Percentiles rank a stretch among this genome's conserved stretches.
These are phyloP conservation scores for Boechera stricta DNA, from an alignment of 345 rosid genomes.

Conservation along the genomic window DNA sequence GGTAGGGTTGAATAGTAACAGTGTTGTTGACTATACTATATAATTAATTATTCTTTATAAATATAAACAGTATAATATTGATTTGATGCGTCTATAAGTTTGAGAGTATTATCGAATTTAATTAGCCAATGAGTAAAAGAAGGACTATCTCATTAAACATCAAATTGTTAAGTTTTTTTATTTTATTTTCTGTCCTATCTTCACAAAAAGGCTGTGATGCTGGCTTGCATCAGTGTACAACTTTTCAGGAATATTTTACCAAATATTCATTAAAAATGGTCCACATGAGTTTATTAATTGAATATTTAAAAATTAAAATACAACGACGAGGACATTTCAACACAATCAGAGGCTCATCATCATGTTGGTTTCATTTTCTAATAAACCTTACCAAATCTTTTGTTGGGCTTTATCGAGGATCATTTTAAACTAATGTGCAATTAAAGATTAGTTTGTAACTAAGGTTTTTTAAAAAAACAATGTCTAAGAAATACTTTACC, in stretches of 20 bases:
- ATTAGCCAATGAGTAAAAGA: background rate
- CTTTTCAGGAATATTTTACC: constrained; percentile 35
- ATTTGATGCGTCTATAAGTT: too few relatives aligned
- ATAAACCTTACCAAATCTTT: constrained; percentile 28
- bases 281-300: constrained; percentile 17
- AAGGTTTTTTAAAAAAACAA: background rate
- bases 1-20: constrained; percentile 10
- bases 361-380: constrained; percentile 39
- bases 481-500: constrained; percentile 34
- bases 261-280: constrained; percentile 13
- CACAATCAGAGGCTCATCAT: constrained; percentile 43
- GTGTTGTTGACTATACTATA: background rate
- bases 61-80: background rate
- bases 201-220: constrained; percentile 32
- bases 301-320: background rate
- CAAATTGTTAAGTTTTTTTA: constrained; percentile 10
- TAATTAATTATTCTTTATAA: background rate
- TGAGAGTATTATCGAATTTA: background rate
- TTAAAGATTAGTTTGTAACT: constrained; percentile 4
- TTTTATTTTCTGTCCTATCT: background rate
- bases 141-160: background rate
- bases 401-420: constrained; percentile 23
- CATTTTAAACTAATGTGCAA: constrained; percentile 3
- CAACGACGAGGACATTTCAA: constrained; percentile 32
- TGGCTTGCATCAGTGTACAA: constrained; percentile 40